Evolutionary conservation across 148 eudicot genomes (phyloP).

Genomic region (Tetragonia tetragonoides): DNA sequence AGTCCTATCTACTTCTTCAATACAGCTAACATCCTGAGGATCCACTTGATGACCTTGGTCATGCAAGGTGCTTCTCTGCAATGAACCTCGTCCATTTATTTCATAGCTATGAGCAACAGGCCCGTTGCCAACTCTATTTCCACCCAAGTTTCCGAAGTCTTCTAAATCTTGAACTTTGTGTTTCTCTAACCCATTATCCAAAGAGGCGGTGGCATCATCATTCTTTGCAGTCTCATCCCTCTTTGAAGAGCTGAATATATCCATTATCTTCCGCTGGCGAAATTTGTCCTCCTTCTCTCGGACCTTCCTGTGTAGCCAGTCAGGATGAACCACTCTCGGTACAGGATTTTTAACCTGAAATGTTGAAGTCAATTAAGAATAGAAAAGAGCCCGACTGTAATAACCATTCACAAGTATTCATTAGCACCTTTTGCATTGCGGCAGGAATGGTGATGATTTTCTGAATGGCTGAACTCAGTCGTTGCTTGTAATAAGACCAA

Average conservation of each 20-base stretch:
- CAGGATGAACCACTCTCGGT: slow-evolving; percentile 97
- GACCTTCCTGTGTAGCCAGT: slow-evolving; percentile 94
- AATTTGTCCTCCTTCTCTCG: slow-evolving; percentile 94
- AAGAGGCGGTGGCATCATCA: slow-evolving; percentile 28
- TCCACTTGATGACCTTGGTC: slow-evolving; percentile 28
- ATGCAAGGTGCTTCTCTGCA: slow-evolving; percentile 27
- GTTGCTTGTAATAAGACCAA: slow-evolving; percentile 98
- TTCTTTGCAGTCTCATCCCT: slow-evolving; percentile 29
- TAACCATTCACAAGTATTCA: slow-evolving; percentile 16
- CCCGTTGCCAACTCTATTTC: slow-evolving; percentile 41
- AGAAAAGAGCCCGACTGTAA: not conserved
- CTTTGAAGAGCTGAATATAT: slow-evolving; percentile 56
- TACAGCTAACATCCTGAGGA: slow-evolving; percentile 30
- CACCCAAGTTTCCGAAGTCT: slow-evolving; percentile 60
- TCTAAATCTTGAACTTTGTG: slow-evolving; percentile 63
- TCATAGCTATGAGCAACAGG: slow-evolving; percentile 67
- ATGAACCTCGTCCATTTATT: slow-evolving; percentile 35
- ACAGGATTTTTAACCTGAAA: slow-evolving; percentile 94
- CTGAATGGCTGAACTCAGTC: slow-evolving; percentile 92
- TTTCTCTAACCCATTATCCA: slow-evolving; percentile 29
- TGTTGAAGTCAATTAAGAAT: slow-evolving; percentile 20
- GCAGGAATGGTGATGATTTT: slow-evolving; percentile 97
- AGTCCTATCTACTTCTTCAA: slow-evolving; percentile 55
- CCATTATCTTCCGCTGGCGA: slow-evolving; percentile 84
- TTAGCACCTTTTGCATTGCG: slow-evolving; percentile 96